Evolutionary conservation across 768 basidiomycete species (phyloP), one percentile per base, ranked within the genome.

Genomic region (Trametes meyenii): DNA sequence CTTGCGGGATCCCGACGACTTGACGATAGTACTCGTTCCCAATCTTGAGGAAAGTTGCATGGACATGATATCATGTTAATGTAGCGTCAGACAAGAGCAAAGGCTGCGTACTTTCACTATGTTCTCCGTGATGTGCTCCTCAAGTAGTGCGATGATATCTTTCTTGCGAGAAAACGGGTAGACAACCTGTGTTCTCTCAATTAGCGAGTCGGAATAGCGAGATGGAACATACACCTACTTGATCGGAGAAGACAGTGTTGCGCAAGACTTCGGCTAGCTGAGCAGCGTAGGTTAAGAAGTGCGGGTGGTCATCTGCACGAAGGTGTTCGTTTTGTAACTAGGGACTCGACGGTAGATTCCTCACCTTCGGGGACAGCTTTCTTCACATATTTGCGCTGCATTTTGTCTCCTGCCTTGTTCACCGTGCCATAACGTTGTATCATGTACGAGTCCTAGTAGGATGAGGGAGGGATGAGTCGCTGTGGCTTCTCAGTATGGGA

Each of bases 1-100:
- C 97, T 73, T 99, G 97, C 0, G 97, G 96, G 23, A 99, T 99
- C 2, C 97, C 97, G 29, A 92, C 84, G n/a, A 82, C 84, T 73
- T 99, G 97, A 13, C 89, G 86, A 71, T 89, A 96, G 69, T 89
- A 93, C 43, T 83, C 74, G n/a, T 76, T 67, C 1, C 90, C 92
- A 54, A 97, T 94, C 94, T 96, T 19, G 62, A 38, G 6, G 13
- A 2, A 7, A 17, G 13, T 17, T n/a, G 26, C 14, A 10, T n/a
- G 6, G 5, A 23, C 21, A 13, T 14, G 2, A 11, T 23, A 21
- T 40, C n/a, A n/a, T 6, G 51, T 1, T 5, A n/a, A 7, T 7
- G n/a, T 16, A 50, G 17, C 19, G 35, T 10, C 24, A 24, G 7
- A 1, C 11, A 26, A 12, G 3, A 4, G 12, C 13, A 24, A 48